A percentile compares a stretch with the other conserved stretches of the same genome.
These are phyloP conservation scores for Termitomyces sp. DNA, from an alignment of 768 basidiomycete species.

Conservation along the genomic window DNA sequence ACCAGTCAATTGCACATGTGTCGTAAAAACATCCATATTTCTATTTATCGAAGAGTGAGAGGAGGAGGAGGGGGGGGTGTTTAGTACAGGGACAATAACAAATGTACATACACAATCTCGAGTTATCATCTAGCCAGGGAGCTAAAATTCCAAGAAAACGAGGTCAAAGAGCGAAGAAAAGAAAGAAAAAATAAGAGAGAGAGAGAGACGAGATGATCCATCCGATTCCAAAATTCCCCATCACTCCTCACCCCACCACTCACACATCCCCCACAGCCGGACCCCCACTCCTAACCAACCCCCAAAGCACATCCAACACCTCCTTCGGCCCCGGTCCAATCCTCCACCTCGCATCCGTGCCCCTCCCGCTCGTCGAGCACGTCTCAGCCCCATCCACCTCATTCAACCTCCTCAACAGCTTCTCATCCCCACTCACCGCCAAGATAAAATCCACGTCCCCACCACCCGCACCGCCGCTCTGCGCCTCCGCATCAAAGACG, in stretches of 20 bases:
- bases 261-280: not conserved
- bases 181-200: not conserved
- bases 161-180: not conserved
- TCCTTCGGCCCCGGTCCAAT: constrained; percentile 32
- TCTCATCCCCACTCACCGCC: constrained; percentile 73
- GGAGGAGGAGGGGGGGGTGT: no score
- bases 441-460: constrained; percentile 56
- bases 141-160: no score
- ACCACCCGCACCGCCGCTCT: constrained; percentile 6
- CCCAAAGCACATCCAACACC: constrained; percentile 13
- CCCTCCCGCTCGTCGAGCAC: constrained; percentile 62
- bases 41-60: no score
- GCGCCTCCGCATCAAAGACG: not conserved
- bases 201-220: not conserved
- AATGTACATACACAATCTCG: no score
- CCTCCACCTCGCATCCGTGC: constrained; percentile 79
- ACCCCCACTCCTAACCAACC: not conserved
- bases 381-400: constrained; percentile 74
- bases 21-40: no score
- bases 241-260: not conserved
- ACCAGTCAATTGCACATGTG: no score
- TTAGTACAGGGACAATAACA: no score
- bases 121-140: not conserved
- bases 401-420: constrained; percentile 69
- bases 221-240: not conserved